Base-by-base conservation (phyloP, 2,329 filamentous ascomycete species). In the Calonectria fujianensis region DNA sequence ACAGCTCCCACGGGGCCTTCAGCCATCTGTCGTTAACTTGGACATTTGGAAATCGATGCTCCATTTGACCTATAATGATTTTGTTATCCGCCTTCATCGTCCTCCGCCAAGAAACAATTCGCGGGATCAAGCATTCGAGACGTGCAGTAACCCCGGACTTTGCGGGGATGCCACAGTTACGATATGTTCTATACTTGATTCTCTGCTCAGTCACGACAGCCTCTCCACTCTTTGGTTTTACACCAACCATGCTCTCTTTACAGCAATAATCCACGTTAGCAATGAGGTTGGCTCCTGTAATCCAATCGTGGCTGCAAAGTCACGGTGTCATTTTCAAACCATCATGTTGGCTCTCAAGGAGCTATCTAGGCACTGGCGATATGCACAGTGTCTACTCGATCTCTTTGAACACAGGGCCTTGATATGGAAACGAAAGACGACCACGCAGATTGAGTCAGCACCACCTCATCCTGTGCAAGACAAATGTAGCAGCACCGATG, bases 21-120 rank as follows among this genome's bases (percentile, higher is more conserved):
- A 41, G 3, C 24, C n/a, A 18, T 57, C 51, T 32, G 29, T 52
- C 11, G 50, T 24, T 1, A 54, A 67, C 20, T 45, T 20, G 3
- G 37, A 59, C n/a, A 51, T 57, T 35, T 73, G 65, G 71, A 45
- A 31, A 29, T 48, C 66, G 3, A 69, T 65, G 24, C 41, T 65
- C 9, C 61, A 65, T 18, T 18, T 65, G 27, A 65, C 39, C 6
- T 65, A 65, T 39, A 65, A 41, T 6, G 41, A 65, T 6, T 65
- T 65, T 16, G 7, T 65, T 9, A 50, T 65, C 61, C 31, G 39
- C 11, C 41, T 73, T 27, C 71, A 69, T 57, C 54, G 65, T 10
- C 61, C 69, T 8, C 69, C 61, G 1, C 51, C 51, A n/a, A 72
- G 32, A 24, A 61, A 59, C 35, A 69, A 27, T 1, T 27, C 2